These are phyloP conservation scores for Coleophoma eucalyptorum DNA, from an alignment of 2,329 filamentous ascomycete species.

Conservation along the genomic window DNA sequence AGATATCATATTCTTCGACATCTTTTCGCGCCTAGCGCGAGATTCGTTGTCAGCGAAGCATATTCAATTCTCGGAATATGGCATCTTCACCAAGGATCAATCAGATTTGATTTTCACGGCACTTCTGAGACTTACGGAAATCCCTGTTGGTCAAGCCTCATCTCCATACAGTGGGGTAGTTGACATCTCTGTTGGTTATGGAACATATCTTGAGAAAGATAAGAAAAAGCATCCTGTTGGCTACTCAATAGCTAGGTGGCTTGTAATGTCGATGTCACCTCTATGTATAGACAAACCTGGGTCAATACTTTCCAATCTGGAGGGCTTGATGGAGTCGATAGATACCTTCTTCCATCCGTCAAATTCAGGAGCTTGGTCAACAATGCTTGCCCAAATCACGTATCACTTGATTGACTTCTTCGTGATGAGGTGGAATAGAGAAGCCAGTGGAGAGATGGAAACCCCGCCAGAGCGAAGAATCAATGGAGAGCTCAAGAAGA, in stretches of 20 bases:
- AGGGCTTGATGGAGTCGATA: conserved; percentile 88
- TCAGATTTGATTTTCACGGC: conserved; percentile 91
- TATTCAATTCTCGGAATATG: conserved; percentile 78
- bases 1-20: conserved; percentile 84
- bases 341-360: conserved; percentile 99
- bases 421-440: conserved; percentile 95
- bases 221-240: conserved; percentile 88
- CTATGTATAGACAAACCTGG: conserved; percentile 71
- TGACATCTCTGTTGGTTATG: conserved; percentile 79
- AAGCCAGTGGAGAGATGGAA: conserved; percentile 88
- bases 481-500: conserved; percentile 74
- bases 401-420: conserved; percentile 95
- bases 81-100: conserved; percentile 89
- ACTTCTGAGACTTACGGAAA: conserved; percentile 83
- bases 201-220: conserved; percentile 85
- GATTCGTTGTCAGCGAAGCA: conserved; percentile 75
- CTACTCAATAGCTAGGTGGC: conserved; percentile 89
- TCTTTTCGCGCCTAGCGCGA: conserved; percentile 81
- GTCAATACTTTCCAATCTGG: conserved; percentile 79
- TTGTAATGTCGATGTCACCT: conserved; percentile 89
- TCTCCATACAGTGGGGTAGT: conserved; percentile 81
- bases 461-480: conserved; percentile 76
- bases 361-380: conserved; percentile 90
- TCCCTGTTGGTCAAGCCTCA: conserved; percentile 92
- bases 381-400: conserved; percentile 81